Percentiles rank a stretch among this genome's conserved stretches.
Conservation (phyloP, 139 green algal species). For the Pleodorina starrii region DNA sequence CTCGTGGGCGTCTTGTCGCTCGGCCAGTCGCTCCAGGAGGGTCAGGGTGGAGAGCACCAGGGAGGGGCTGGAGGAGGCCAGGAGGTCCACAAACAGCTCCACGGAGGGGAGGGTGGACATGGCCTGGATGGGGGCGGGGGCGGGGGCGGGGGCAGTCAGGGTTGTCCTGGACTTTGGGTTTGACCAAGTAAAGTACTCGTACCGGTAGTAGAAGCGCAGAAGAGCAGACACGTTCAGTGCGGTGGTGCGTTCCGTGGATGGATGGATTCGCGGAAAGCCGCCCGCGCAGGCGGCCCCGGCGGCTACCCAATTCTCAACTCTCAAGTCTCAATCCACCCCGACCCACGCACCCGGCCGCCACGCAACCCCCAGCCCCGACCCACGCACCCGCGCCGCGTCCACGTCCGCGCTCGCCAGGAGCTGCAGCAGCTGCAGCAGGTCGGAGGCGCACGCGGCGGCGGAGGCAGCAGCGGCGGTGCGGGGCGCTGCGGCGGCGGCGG, state of each 20-base stretch:
- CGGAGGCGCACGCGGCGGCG: neutral
- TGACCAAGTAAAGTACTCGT: too few species aligned
- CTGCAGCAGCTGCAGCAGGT: slow-evolving; percentile 15
- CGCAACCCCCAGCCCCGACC: too few species aligned
- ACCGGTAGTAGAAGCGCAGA: too few species aligned
- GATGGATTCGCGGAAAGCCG: too few species aligned
- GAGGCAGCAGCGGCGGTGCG: neutral
- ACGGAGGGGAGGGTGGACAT: slow-evolving; percentile 26
- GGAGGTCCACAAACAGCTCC: slow-evolving; percentile 39
- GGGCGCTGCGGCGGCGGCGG: neutral
- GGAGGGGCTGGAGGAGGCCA: neutral
- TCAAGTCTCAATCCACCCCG: too few species aligned
- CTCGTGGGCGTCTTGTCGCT: slow-evolving; percentile 34
- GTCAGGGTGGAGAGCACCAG: slow-evolving; percentile 3
- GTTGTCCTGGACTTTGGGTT: neutral
- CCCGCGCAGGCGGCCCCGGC: too few species aligned
- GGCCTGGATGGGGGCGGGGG: neutral
- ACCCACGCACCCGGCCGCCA: too few species aligned
- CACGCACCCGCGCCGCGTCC: slow-evolving; percentile 23
- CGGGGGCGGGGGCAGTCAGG: neutral
- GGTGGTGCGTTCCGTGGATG: too few species aligned
- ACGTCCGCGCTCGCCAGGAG: neutral
- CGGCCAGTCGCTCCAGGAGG: slow-evolving; percentile 13
- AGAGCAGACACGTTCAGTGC: too few species aligned
- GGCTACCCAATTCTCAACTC: too few species aligned